Percentiles rank a stretch among this genome's conserved stretches.
Conservation (phyloP, 768 basidiomycete species). For the Tubosaeta brunneosetosa region DNA sequence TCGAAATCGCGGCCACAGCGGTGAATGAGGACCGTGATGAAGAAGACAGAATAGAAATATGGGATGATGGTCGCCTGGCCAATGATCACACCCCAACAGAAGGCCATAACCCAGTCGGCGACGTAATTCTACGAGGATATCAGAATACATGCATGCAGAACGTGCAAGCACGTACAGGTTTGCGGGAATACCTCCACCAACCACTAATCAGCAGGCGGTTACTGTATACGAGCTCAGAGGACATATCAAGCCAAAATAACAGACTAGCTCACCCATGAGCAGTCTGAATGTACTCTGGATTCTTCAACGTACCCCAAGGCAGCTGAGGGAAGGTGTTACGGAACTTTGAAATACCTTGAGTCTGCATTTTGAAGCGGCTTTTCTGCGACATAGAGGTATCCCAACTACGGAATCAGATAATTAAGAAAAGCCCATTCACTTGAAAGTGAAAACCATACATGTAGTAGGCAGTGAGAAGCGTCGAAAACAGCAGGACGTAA, state of each 20-base stretch:
- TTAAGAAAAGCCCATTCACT: constrained; percentile 1
- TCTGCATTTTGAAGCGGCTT: constrained; percentile 96
- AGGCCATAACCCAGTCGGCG: constrained; percentile 84
- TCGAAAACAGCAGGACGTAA: constrained; percentile 68
- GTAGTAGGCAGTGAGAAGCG: constrained; percentile 80
- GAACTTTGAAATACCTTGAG: constrained; percentile 78
- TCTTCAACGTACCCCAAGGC: constrained; percentile 73
- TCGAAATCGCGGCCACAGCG: constrained; percentile 93
- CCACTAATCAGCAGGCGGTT: constrained; percentile 90
- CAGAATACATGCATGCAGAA: neutral
- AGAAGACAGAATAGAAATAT: constrained; percentile 96
- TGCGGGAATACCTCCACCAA: constrained; percentile 93
- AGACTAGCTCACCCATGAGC: constrained; percentile 66
- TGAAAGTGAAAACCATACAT: constrained; percentile 46
- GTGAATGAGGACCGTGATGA: constrained; percentile 88
- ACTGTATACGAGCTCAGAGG: constrained; percentile 34
- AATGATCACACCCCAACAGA: constrained; percentile 79
- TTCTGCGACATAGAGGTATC: constrained; percentile 96
- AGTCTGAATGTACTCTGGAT: constrained; percentile 91
- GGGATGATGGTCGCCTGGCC: constrained; percentile 79
- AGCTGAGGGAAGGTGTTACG: constrained; percentile 94
- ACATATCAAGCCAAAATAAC: neutral
- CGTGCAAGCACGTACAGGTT: constrained; percentile 61
- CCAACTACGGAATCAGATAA: constrained; percentile 51
- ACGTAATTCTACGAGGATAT: constrained; percentile 69